phyloP scores from a whole-genome alignment of 1,284 basidiomycete genomes.

The Puccinia novopanici region DNA sequence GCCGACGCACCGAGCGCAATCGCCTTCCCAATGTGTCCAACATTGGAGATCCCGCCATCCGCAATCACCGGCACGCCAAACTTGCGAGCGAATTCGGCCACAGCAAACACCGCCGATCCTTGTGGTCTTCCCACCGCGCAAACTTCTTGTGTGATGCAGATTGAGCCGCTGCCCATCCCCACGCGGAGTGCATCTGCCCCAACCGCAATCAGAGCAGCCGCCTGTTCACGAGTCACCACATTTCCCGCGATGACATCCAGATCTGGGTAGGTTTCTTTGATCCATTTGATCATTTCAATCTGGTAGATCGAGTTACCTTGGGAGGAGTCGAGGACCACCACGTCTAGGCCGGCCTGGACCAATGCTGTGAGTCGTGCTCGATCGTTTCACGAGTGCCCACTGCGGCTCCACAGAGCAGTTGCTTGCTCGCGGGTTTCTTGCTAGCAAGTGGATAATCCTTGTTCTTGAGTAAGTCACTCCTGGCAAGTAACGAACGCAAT shows the following conservation, averaged over 20 bases:
- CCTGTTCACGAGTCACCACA: slow-evolving; percentile 96
- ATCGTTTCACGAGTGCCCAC: slow-evolving; percentile 92
- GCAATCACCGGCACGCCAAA: slow-evolving; percentile 97
- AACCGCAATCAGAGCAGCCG: slow-evolving; percentile 86
- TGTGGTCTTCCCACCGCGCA: slow-evolving; percentile 99
- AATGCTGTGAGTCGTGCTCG: slow-evolving; percentile 80
- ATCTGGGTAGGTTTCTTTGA: slow-evolving; percentile 79
- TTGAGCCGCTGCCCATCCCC: slow-evolving; percentile 97
- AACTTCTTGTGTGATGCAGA: slow-evolving; percentile 99
- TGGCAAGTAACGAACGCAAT: slow-evolving; percentile 83
- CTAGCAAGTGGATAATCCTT: slow-evolving; percentile 94
- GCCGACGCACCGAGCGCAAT: slow-evolving; percentile 88
- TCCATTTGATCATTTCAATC: slow-evolving; percentile 92
- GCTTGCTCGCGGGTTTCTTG: slow-evolving; percentile 88
- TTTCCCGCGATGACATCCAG: slow-evolving; percentile 95
- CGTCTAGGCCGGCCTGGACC: slow-evolving; percentile 91
- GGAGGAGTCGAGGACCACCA: slow-evolving; percentile 91
- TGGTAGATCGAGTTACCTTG: slow-evolving; percentile 96
- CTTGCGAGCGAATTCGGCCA: slow-evolving; percentile 86
- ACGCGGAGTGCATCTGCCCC: slow-evolving; percentile 92
- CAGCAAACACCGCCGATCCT: slow-evolving; percentile 91
- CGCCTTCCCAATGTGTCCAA: slow-evolving; percentile 97
- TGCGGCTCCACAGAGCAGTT: slow-evolving; percentile 95
- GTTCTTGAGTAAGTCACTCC: slow-evolving; percentile 96
- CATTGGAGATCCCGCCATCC: slow-evolving; percentile 94